Evolutionary conservation across 1,284 basidiomycete species (phyloP).

Genomic region (Entoloma clypeatum): DNA sequence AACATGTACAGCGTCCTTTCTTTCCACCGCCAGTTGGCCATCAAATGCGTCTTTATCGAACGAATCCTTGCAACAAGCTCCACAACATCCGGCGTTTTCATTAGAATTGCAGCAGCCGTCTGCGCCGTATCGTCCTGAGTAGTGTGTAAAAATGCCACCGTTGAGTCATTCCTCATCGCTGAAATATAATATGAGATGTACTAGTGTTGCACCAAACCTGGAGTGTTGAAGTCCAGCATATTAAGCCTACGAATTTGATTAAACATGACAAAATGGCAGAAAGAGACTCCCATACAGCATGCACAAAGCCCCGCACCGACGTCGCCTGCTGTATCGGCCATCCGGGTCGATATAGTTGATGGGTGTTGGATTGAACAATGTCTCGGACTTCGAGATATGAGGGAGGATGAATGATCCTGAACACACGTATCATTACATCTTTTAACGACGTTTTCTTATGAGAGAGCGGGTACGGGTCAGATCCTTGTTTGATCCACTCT

Average conservation of each 20-base stretch:
- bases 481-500: too few relatives aligned
- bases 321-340: too few relatives aligned
- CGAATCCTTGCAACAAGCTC: constrained; percentile 35
- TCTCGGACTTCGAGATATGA: too few relatives aligned
- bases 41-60: constrained; percentile 44
- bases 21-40: constrained; percentile 18
- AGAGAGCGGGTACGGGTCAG: too few relatives aligned
- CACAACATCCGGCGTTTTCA: constrained; percentile 37
- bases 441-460: too few relatives aligned
- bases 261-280: neutral
- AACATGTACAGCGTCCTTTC: constrained; percentile 7
- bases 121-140: constrained; percentile 28
- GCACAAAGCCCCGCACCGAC: constrained; percentile 6
- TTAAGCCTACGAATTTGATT: constrained; percentile 21
- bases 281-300: constrained; percentile 13
- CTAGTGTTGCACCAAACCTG: constrained; percentile 29
- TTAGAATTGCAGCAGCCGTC: constrained; percentile 29
- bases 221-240: constrained; percentile 19
- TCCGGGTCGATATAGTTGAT: too few relatives aligned
- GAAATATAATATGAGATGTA: constrained; percentile 15
- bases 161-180: neutral
- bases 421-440: too few relatives aligned
- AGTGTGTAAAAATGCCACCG: too few relatives aligned
- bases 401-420: too few relatives aligned
- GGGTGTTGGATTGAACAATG: too few relatives aligned